phyloP scores from a whole-genome alignment of 2,329 filamentous ascomycete genomes.

The Beauveria bassiana region DNA sequence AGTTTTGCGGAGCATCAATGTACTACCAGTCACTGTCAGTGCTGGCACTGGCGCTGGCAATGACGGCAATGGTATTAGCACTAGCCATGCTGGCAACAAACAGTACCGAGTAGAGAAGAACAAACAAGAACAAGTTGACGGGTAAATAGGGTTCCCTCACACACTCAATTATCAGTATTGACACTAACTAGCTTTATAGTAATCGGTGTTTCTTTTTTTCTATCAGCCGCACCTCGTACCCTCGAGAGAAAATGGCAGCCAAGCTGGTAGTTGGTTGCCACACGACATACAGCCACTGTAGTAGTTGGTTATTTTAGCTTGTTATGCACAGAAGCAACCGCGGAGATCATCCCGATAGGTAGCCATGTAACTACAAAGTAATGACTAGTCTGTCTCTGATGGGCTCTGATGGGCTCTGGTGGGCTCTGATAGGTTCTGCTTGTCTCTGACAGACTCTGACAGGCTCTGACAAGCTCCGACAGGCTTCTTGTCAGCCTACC shows the following conservation, averaged over 20 bases:
- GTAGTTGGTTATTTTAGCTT: neutral
- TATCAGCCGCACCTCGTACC: neutral
- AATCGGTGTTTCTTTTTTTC: neutral
- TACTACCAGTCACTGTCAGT: neutral
- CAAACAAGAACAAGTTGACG: no score
- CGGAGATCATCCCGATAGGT: constrained; percentile 8
- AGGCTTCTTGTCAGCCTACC: neutral
- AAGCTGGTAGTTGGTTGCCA: neutral
- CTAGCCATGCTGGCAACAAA: neutral
- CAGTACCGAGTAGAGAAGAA: no score
- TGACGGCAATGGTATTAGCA: neutral
- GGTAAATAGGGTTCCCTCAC: no score
- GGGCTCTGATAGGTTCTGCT: no score
- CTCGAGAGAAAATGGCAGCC: neutral
- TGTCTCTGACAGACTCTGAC: no score
- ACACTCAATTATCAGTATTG: no score
- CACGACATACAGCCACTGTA: neutral
- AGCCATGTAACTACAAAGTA: neutral
- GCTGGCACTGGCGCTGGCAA: neutral
- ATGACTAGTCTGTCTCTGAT: no score
- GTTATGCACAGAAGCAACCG: neutral
- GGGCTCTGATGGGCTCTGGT: no score
- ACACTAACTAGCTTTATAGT: neutral
- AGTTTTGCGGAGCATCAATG: neutral
- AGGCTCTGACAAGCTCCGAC: neutral